phyloP scores from a whole-genome alignment of 805 yeast genomes.

The Wickerhamomyces pijperi region DNA sequence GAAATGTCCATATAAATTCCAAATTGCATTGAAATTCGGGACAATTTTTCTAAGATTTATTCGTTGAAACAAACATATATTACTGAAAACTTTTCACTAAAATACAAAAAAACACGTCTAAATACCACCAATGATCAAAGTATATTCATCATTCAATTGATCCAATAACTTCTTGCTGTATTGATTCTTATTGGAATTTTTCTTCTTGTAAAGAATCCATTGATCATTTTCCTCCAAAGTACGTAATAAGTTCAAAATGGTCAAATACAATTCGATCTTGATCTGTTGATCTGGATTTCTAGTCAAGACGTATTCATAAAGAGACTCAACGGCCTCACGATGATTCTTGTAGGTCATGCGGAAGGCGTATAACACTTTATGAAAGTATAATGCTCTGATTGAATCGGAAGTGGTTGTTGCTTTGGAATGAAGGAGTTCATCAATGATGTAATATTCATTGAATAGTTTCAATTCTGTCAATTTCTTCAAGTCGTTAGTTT shows the following conservation, averaged over 20 bases:
- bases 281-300: constrained; percentile 7
- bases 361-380: constrained; percentile 40
- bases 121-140: too few species aligned
- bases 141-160: background rate
- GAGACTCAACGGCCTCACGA: constrained; percentile 35
- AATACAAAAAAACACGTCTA: too few species aligned
- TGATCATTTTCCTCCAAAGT: constrained; percentile 27
- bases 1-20: too few species aligned
- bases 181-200: background rate
- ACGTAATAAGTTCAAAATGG: constrained; percentile 27
- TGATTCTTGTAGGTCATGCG: constrained; percentile 37
- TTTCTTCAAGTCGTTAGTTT: constrained; percentile 26
- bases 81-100: too few species aligned
- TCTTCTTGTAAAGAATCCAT: constrained; percentile 18
- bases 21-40: too few species aligned
- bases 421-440: constrained; percentile 24
- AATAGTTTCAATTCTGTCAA: constrained; percentile 32
- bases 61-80: too few species aligned
- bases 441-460: constrained; percentile 31
- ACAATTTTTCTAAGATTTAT: too few species aligned
- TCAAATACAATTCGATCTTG: constrained; percentile 25
- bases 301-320: constrained; percentile 29
- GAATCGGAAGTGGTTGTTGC: constrained; percentile 19
- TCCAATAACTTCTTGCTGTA: background rate
- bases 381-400: constrained; percentile 28